Base-by-base conservation (phyloP, 2,329 filamentous ascomycete species). In the Curvularia sp. region DNA sequence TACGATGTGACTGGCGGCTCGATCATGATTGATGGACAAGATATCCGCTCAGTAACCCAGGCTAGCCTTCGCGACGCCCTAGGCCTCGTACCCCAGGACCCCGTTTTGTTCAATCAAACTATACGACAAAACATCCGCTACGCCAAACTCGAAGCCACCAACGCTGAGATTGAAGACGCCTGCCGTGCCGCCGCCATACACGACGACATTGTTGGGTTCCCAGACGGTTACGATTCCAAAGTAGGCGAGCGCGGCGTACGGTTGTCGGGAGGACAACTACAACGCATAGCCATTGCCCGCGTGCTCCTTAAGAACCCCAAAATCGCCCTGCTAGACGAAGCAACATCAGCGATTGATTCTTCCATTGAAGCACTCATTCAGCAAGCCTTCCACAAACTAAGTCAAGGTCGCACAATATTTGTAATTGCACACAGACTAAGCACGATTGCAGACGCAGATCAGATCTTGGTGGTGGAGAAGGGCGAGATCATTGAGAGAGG, bases 281-380 rank as follows among this genome's bases (percentile, higher is more conserved):
- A 90, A 67, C 84, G 88, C 46, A 83, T 89, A 28, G 87, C 88
- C 4, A 89, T 89, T 70, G 88, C 88, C 7, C 86, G 93, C 1
- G 89, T 92, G 8, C 82, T 94, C 49, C 86, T 96, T 74, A 93
- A 94, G 77, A 86, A 86, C 60, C 89, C 91, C 0, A 91, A 95
- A 68, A 84, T 97, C 43, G 85, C 96, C 2, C 88, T 97, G 18
- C 84, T 96, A 0, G 93, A 97, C 70, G 93, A 97, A 79, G 89
- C 93, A 0, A 96, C 94, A 55, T 92, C 90, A 46, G 91, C 92
- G 51, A 93, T 97, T 86, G 89, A 94, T 64, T 88, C 90, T 30
- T 83, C 82, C 0, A 89, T 87, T 1, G 88, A 90, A 73, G 84
- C 86, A 55, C 84, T 86, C 64, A 89, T 89, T 46, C 88, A 89